Percentiles rank a stretch among this genome's conserved stretches.
These are phyloP conservation scores for Scutellaria galericulata DNA, from an alignment of 257 asterid species.

Conservation along the genomic window DNA sequence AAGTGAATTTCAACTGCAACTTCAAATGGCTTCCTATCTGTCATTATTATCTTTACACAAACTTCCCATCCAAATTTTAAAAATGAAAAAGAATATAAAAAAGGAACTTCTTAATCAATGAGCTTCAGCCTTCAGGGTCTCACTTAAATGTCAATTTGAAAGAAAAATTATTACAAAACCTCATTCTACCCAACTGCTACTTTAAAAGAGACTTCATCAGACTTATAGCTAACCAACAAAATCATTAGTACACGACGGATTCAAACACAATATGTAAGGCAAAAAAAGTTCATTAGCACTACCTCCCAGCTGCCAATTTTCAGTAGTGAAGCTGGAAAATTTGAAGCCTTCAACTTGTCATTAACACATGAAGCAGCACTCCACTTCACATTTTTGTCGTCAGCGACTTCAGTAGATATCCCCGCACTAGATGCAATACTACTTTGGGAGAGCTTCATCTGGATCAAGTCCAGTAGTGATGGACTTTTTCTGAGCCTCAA, in stretches of 20 bases:
- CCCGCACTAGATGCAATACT: slow-evolving; percentile 30
- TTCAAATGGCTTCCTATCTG: neutral
- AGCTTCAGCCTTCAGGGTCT: neutral
- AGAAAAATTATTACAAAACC: neutral
- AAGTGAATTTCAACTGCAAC: neutral
- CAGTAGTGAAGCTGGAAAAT: slow-evolving; percentile 66
- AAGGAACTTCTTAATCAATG: slow-evolving; percentile 2
- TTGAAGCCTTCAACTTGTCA: slow-evolving; percentile 85
- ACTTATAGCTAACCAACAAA: neutral
- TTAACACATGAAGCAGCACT: slow-evolving; percentile 43
- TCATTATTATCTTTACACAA: neutral
- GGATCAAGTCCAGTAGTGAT: slow-evolving; percentile 75
- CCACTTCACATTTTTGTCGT: slow-evolving; percentile 47
- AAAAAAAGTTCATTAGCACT: slow-evolving; percentile 26
- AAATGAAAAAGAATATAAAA: neutral
- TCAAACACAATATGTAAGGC: slow-evolving; percentile 5
- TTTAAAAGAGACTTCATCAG: slow-evolving; percentile 3
- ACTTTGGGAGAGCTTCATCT: slow-evolving; percentile 61
- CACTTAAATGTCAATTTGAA: neutral
- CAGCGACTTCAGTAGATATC: slow-evolving; percentile 34
- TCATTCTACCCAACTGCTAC: slow-evolving; percentile 9
- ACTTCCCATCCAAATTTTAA: neutral
- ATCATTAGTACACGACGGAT: neutral
- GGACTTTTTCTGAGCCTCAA: slow-evolving; percentile 72
- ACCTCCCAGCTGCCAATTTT: slow-evolving; percentile 95